Base-by-base conservation (phyloP, 768 basidiomycete genomes). In the Jaapia argillacea region DNA sequence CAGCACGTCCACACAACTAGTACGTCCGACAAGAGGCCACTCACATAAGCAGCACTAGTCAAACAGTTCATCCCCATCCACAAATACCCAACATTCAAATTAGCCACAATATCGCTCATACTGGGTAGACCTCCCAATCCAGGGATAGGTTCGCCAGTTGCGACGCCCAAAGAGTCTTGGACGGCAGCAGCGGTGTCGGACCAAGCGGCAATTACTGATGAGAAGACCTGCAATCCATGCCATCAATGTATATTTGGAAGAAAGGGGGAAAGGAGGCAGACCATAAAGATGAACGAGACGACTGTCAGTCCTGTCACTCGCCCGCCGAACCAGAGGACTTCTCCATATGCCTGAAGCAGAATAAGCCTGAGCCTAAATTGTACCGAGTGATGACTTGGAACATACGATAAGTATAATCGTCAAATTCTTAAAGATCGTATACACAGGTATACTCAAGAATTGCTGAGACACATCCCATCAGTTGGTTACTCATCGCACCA, bases 371-470 rank as follows among this genome's bases (percentile, higher is more conserved):
- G 16, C 31, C 28, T 33, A 10, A 10, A 33, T 33, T 33, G 28
- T 16, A 16, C 28, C 28, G 28, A n/a, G n/a, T 21, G 21, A 22
- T 6, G 10, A 38, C 37, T 12, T 13, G 7, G 18, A 10, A 70
- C 84, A 51, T 50, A 90, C 93, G 57, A 98, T 98, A 23, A 99
- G 74, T 51, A 99, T 98, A 55, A 98, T 99, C n/a, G 96, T 97
- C 55, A 98, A 58, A 60, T 99, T 99, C 65, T 99, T 99, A 77
- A 98, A 98, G 50, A 99, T 98, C 1, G 96, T 98, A 65, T 97
- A 99, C 22, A 97, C 81, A 0, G 96, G 96, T 63, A 99, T 98
- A 51, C 80, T 87, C 40, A 99, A 71, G 64, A 81, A 90, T 93
- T 98, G 96, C 92, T 97, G 61, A 4, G 10, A 36, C 6, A 18